A percentile compares a stretch with the other conserved stretches of the same genome.
Evolutionary conservation across 2,329 filamentous ascomycete species (phyloP).

Genomic region (Verticillium zaregamsianum): DNA sequence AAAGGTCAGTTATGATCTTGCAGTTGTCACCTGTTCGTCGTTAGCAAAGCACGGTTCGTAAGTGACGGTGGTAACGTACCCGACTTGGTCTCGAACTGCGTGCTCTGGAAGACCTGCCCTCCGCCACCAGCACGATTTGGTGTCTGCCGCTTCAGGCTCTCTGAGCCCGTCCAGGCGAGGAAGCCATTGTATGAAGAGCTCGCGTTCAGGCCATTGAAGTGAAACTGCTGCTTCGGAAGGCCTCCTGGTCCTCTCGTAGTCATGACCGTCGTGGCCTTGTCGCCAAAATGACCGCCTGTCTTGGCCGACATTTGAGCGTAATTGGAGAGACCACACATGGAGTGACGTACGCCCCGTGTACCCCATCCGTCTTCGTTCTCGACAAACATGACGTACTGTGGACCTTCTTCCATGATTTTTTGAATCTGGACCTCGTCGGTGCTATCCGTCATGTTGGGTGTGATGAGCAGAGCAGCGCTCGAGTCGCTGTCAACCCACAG

Average conservation of each 20-base stretch:
- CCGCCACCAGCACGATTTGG: constrained; percentile 55
- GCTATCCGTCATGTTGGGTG: constrained; percentile 62
- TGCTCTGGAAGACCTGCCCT: constrained; percentile 67
- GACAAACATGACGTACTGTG: constrained; percentile 75
- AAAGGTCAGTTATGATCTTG: constrained; percentile 78
- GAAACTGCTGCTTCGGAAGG: constrained; percentile 83
- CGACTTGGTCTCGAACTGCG: constrained; percentile 73
- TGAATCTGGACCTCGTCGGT: constrained; percentile 49
- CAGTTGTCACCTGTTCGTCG: constrained; percentile 66
- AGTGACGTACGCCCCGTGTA: constrained; percentile 68
- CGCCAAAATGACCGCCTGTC: constrained; percentile 43
- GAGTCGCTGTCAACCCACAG: constrained; percentile 84
- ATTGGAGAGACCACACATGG: constrained; percentile 74
- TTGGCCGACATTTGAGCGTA: constrained; percentile 60
- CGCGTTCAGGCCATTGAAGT: constrained; percentile 68
- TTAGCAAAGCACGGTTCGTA: background rate
- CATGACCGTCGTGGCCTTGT: constrained; percentile 57
- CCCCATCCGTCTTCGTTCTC: constrained; percentile 55
- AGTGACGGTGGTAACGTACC: constrained; percentile 45
- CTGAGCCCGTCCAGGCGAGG: constrained; percentile 58
- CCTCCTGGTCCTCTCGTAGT: constrained; percentile 62
- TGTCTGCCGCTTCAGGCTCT: constrained; percentile 32
- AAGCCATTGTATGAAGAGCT: constrained; percentile 71
- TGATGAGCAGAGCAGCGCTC: constrained; percentile 72
- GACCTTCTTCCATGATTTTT: constrained; percentile 43